Evolutionary conservation across 441 rosid species (phyloP).

Genomic region (Eugenia klotzschiana): DNA sequence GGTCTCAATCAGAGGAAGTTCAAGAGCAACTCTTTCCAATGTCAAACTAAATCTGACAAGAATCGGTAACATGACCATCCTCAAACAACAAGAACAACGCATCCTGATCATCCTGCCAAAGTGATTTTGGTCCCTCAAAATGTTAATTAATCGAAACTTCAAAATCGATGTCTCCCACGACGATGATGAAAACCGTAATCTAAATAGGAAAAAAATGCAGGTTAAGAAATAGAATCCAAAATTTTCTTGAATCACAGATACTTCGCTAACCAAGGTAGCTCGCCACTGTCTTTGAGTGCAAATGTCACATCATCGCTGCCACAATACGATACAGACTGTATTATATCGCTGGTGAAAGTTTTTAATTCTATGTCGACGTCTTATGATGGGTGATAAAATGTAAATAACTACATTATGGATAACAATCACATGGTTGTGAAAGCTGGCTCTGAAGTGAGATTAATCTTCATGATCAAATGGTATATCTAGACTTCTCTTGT

Average conservation of each 20-base stretch:
- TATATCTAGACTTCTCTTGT: not conserved
- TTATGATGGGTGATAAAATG: not conserved
- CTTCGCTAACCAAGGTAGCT: slow-evolving; percentile 75
- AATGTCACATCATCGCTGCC: slow-evolving; percentile 85
- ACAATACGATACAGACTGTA: not conserved
- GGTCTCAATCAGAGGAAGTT: not conserved
- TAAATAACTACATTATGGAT: not conserved
- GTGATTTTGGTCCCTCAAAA: not conserved
- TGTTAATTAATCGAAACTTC: not conserved
- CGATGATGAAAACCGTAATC: not conserved
- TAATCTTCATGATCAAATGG: not conserved
- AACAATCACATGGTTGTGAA: not conserved
- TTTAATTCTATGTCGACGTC: not conserved
- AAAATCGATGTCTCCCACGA: not conserved
- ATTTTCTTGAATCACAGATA: slow-evolving; percentile 32
- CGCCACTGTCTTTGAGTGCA: slow-evolving; percentile 70
- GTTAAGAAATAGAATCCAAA: not conserved
- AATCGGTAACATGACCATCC: not conserved
- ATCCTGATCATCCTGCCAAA: not conserved
- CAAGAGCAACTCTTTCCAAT: not conserved
- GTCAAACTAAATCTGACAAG: not conserved
- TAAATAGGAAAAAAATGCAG: not conserved
- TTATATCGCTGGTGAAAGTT: not conserved
- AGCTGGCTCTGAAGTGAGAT: not conserved
- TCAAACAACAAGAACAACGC: not conserved